These are phyloP conservation scores for Capsicum rhomboideum DNA, from an alignment of 257 asterid species.

Conservation along the genomic window DNA sequence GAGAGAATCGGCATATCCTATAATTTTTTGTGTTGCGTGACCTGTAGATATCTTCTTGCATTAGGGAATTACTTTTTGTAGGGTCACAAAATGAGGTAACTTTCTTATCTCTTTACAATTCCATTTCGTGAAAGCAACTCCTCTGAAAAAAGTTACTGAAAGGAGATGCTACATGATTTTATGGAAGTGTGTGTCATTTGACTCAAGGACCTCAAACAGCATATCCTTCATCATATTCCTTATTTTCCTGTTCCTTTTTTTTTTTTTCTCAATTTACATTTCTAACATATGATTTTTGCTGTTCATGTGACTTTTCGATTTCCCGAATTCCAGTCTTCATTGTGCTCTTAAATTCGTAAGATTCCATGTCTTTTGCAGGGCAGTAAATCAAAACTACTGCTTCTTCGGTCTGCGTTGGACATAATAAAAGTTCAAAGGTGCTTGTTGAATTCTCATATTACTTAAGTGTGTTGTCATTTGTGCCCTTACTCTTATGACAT, in stretches of 20 bases:
- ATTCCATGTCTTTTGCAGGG: neutral
- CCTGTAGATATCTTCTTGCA: neutral
- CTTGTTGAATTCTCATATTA: neutral
- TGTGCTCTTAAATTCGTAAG: neutral
- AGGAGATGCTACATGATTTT: neutral
- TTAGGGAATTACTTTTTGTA: neutral
- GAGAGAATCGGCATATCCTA: conserved; percentile 30
- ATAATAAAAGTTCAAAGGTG: neutral
- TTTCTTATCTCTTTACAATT: conserved; percentile 1
- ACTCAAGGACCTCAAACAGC: neutral
- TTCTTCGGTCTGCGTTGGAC: neutral
- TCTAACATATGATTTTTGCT: too few species aligned
- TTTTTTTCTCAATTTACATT: neutral
- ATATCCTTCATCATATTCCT: conserved; percentile 24
- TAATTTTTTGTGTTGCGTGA: neutral
- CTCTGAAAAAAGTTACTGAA: neutral
- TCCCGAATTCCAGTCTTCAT: neutral
- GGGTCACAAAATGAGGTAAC: neutral
- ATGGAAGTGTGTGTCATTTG: neutral
- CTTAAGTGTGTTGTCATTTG: neutral
- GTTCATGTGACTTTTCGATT: neutral
- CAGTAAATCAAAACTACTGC: neutral
- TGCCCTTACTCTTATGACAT: too few species aligned
- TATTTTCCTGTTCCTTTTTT: neutral
- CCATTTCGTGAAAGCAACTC: neutral